Conservation (phyloP, 495 filamentous ascomycete genomes). For the Xanthoparmelia taractica region DNA sequence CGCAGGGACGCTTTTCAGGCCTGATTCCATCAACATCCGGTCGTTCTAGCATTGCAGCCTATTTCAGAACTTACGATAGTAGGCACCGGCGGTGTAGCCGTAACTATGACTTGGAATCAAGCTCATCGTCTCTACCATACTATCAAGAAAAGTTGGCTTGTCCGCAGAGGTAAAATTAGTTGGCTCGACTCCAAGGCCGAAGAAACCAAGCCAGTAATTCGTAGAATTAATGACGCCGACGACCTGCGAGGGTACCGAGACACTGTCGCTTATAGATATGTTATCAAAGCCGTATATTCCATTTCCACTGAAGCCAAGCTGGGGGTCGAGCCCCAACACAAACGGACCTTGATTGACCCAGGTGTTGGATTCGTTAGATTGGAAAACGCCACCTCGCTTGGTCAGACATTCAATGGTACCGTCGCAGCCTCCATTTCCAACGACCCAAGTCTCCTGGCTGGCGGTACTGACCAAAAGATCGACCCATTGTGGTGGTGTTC, state of each 20-base stretch:
- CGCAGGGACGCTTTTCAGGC: constrained; percentile 41
- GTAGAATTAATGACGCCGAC: constrained; percentile 50
- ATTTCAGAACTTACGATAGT: constrained; percentile 39
- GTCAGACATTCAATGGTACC: constrained; percentile 24
- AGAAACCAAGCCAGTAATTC: constrained; percentile 48
- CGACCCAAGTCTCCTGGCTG: constrained; percentile 50
- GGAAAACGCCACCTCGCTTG: constrained; percentile 48
- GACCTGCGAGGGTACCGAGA: constrained; percentile 40
- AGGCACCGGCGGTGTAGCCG: constrained; percentile 60
- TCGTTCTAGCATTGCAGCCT: constrained; percentile 4
- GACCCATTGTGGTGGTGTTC: constrained; percentile 48
- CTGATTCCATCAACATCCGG: constrained; percentile 26
- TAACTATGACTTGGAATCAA: constrained; percentile 55
- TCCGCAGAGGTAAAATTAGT: constrained; percentile 19
- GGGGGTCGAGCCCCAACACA: constrained; percentile 44
- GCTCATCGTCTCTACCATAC: constrained; percentile 42
- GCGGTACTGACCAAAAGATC: constrained; percentile 51
- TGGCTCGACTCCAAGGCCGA: constrained; percentile 43
- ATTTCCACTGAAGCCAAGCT: constrained; percentile 44
- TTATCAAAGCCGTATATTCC: constrained; percentile 55
- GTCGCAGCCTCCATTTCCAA: constrained; percentile 45
- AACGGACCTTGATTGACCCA: constrained; percentile 50
- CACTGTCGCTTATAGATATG: constrained; percentile 37
- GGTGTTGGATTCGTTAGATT: constrained; percentile 42
- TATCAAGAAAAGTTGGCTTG: constrained; percentile 17